phyloP scores from a whole-genome alignment of 2,329 filamentous ascomycete species.

The Exserohilum rostratum region DNA sequence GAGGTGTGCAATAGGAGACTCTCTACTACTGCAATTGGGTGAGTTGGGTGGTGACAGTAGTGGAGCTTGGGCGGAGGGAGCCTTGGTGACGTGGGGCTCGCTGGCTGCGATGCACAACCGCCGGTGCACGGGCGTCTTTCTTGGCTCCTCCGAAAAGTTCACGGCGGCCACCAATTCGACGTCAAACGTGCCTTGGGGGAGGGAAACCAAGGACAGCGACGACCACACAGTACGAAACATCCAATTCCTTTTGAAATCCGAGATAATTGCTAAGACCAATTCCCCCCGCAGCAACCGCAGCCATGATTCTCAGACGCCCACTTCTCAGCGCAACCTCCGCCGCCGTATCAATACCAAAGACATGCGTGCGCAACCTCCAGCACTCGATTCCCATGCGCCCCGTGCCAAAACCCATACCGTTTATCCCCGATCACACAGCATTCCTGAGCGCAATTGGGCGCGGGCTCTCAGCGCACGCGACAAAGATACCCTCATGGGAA shows the following conservation, averaged over 20 bases:
- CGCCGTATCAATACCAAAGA: constrained; percentile 34
- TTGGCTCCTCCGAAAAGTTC: constrained; percentile 45
- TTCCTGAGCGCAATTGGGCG: constrained; percentile 93
- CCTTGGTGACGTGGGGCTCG: constrained; percentile 15
- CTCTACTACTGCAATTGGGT: constrained; percentile 73
- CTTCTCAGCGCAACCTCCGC: constrained; percentile 35
- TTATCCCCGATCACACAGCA: constrained; percentile 82
- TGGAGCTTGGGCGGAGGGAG: constrained; percentile 9
- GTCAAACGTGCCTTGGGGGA: constrained; percentile 4
- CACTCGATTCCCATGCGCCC: constrained; percentile 49
- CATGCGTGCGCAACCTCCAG: constrained; percentile 47
- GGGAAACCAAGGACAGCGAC: neutral
- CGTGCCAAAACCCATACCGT: constrained; percentile 77
- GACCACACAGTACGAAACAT: neutral
- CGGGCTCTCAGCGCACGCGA: constrained; percentile 77
- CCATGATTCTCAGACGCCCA: constrained; percentile 46
- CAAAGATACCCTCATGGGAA: constrained; percentile 91
- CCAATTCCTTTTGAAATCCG: neutral
- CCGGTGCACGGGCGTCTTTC: constrained; percentile 22
- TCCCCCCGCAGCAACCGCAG: constrained; percentile 15
- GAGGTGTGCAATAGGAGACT: constrained; percentile 78
- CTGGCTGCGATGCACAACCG: constrained; percentile 1
- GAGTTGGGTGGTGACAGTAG: constrained; percentile 5
- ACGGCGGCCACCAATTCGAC: constrained; percentile 17
- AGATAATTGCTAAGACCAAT: neutral